These are phyloP conservation scores for Fragaria iinumae DNA, from an alignment of 306 rosid genomes.

Conservation along the genomic window DNA sequence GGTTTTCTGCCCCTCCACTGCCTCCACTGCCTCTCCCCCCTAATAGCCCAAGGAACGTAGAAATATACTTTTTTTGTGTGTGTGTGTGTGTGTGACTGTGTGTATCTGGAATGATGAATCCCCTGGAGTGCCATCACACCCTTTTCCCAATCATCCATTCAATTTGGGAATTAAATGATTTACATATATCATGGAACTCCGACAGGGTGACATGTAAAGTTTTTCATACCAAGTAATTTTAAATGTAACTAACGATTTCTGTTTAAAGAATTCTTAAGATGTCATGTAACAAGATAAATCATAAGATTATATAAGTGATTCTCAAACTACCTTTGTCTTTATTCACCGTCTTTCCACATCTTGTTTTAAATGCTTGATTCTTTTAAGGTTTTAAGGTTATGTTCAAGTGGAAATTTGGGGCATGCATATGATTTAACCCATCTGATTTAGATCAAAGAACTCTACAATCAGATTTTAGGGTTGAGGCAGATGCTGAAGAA, in stretches of 20 bases:
- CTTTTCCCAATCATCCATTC: not conserved
- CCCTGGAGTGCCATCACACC: not conserved
- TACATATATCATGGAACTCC: not conserved
- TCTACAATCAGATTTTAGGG: not conserved
- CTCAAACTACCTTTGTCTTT: not conserved
- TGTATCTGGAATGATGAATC: not conserved
- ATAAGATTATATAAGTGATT: not conserved
- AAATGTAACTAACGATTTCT: not conserved
- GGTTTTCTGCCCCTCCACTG: not conserved
- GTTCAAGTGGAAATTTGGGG: not conserved
- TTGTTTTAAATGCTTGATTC: not conserved
- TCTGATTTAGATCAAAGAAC: not conserved
- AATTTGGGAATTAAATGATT: not conserved
- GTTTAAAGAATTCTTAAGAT: not conserved
- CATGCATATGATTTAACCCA: not conserved
- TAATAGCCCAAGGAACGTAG: not conserved
- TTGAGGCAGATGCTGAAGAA: not conserved
- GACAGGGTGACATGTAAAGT: not conserved
- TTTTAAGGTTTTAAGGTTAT: not conserved
- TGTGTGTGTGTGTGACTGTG: not conserved
- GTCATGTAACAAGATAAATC: not conserved
- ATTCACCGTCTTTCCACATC: not conserved
- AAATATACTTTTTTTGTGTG: not conserved
- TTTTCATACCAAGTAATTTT: too few species aligned
- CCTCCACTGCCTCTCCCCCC: not conserved